A percentile compares a stretch with the other conserved stretches of the same genome.
phyloP scores from a whole-genome alignment of 441 rosid genomes.

The Gossypium schwendimanii region DNA sequence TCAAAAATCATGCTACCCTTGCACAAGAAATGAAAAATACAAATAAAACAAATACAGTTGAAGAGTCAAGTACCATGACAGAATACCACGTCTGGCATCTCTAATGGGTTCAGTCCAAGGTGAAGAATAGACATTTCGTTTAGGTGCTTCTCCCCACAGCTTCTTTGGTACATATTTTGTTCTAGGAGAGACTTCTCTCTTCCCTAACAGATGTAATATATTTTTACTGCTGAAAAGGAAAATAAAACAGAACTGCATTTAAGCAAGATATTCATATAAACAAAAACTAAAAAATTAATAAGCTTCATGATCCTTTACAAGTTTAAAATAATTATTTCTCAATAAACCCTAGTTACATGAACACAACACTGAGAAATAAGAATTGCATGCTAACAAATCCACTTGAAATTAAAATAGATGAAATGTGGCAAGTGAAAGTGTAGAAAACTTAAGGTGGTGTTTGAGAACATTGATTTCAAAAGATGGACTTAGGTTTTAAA shows the following conservation, averaged over 20 bases:
- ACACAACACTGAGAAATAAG: background rate
- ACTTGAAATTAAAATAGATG: background rate
- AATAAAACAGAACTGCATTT: background rate
- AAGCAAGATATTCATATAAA: background rate
- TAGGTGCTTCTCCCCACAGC: conserved; percentile 44
- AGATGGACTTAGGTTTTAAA: no score
- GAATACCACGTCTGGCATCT: conserved; percentile 48
- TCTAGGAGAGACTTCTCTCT: conserved; percentile 57
- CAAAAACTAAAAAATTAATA: background rate
- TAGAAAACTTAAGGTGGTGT: background rate
- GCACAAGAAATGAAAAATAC: background rate
- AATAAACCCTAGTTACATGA: background rate
- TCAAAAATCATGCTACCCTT: background rate
- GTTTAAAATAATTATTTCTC: background rate
- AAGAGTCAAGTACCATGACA: conserved; percentile 43
- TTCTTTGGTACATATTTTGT: conserved; percentile 41
- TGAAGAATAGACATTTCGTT: conserved; percentile 24
- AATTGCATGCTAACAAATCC: background rate
- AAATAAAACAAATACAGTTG: background rate
- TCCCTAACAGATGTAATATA: conserved; percentile 42
- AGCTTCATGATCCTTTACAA: background rate
- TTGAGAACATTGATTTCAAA: no score
- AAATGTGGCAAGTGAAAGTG: background rate
- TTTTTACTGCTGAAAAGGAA: conserved; percentile 36
- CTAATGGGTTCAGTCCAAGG: conserved; percentile 31